Evolutionary conservation across 2,329 filamentous ascomycete genomes (phyloP).

Genomic region (Aspergillaceae sp.): DNA sequence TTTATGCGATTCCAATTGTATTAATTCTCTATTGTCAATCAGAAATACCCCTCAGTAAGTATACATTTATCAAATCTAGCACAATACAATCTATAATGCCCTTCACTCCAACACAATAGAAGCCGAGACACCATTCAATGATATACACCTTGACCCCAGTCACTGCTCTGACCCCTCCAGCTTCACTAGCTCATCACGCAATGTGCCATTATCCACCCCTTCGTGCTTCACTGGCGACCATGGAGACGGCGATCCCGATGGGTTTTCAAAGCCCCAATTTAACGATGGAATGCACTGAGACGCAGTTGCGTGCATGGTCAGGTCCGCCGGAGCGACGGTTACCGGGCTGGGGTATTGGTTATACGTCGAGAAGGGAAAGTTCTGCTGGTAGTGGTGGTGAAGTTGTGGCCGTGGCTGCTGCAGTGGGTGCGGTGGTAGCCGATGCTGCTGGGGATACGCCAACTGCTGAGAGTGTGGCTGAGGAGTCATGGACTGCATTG

Average conservation of each 20-base stretch:
- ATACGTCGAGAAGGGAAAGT: background rate
- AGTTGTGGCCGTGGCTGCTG: background rate
- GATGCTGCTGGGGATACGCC: background rate
- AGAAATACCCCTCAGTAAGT: too few species aligned
- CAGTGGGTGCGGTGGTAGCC: background rate
- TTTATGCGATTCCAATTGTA: too few species aligned
- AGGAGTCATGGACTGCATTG: too few species aligned
- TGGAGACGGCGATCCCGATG: background rate
- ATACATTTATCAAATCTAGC: background rate
- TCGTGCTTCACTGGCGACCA: background rate
- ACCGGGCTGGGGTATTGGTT: background rate
- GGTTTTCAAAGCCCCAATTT: background rate
- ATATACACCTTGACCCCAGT: too few species aligned
- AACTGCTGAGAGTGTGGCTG: background rate
- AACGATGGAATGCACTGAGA: background rate
- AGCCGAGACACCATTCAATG: too few species aligned
- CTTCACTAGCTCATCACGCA: background rate
- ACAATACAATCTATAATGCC: background rate
- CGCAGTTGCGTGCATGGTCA: background rate
- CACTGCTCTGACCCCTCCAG: background rate
- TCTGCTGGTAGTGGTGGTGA: background rate
- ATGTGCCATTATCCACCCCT: background rate
- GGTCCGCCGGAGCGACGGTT: background rate
- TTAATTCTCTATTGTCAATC: too few species aligned
- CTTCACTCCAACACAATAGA: background rate